These are phyloP conservation scores for Pythium insidiosum DNA, from an alignment of 352 stramenopile species.

Conservation along the genomic window DNA sequence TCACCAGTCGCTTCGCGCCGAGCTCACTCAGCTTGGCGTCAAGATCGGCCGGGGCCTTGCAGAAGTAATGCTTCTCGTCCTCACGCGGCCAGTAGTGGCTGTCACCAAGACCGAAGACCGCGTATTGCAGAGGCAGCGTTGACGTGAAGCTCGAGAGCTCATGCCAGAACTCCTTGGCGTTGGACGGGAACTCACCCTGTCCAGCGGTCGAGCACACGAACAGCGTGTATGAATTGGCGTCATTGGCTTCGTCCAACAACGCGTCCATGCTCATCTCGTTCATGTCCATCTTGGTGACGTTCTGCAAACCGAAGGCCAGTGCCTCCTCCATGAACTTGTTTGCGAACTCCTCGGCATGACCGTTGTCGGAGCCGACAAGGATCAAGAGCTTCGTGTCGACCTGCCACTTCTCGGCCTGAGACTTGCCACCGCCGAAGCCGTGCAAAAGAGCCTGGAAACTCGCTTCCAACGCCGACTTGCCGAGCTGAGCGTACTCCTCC, in stretches of 20 bases:
- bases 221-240: slow-evolving; percentile 62
- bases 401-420: slow-evolving; percentile 52
- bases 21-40: slow-evolving; percentile 72
- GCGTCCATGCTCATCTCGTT: slow-evolving; percentile 72
- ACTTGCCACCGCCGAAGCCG: slow-evolving; percentile 36
- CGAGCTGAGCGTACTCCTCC: slow-evolving; percentile 71
- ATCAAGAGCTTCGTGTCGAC: slow-evolving; percentile 69
- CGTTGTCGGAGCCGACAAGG: slow-evolving; percentile 70
- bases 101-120: slow-evolving; percentile 75
- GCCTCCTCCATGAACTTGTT: slow-evolving; percentile 68
- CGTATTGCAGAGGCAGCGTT: slow-evolving; percentile 65
- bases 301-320: slow-evolving; percentile 55
- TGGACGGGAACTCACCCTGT: slow-evolving; percentile 73
- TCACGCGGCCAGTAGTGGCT: slow-evolving; percentile 74
- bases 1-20: slow-evolving; percentile 50
- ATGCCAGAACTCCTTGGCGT: slow-evolving; percentile 75
- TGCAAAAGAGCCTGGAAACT: slow-evolving; percentile 76
- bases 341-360: slow-evolving; percentile 64
- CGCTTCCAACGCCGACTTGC: slow-evolving; percentile 74
- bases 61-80: slow-evolving; percentile 84
- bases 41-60: slow-evolving; percentile 57
- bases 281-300: slow-evolving; percentile 80
- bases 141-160: slow-evolving; percentile 46
- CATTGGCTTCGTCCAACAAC: slow-evolving; percentile 56
- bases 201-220: slow-evolving; percentile 77